Base-by-base conservation (phyloP, 2,329 filamentous ascomycete species). In the Penicillium sp. region DNA sequence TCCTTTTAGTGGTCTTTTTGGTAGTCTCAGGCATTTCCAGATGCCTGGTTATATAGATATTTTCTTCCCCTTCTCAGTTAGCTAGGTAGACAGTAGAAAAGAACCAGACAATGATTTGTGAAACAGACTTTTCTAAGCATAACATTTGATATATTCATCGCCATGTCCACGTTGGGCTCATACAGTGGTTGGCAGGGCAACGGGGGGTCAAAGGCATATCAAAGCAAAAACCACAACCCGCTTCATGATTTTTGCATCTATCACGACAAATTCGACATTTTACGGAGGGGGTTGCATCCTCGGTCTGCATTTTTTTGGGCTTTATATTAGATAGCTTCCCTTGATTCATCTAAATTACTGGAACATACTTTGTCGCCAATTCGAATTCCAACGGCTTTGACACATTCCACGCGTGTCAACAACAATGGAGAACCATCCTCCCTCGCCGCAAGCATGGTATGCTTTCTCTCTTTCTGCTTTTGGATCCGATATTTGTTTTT, bases 371-470 rank as follows among this genome's bases (percentile, higher is more conserved):
- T 1, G n/a, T 46, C 32, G 46, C 26, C 18, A 32, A 43, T 14
- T 50, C 45, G 16, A 45, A 61, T 64, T 59, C 62, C 55, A 53
- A 34, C 37, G 6, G 20, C 34, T 59, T 59, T 65, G 62, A 65
- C 64, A 65, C 64, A 66, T 66, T 66, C 64, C 59, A 45, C 61
- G 39, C 64, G 57, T 50, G 58, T 58, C 56, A 55, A 62, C 58
- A 64, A 64, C 58, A 56, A 66, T 66, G 64, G 57, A 42, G 35
- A 60, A 54, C 32, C 55, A 59, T 31, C 52, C 61, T 49, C 59
- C 59, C 42, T 58, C 59, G 40, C 59, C 55, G 26, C 61, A 62
- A 55, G 20, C 49, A 60, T 46, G 61, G 64, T 66, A 55, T 32
- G 64, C 35, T 53, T 43, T 45, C 35, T 42, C 24, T 50, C 29